Conservation (phyloP, 305 asterid species). For the Ajuga reptans region DNA sequence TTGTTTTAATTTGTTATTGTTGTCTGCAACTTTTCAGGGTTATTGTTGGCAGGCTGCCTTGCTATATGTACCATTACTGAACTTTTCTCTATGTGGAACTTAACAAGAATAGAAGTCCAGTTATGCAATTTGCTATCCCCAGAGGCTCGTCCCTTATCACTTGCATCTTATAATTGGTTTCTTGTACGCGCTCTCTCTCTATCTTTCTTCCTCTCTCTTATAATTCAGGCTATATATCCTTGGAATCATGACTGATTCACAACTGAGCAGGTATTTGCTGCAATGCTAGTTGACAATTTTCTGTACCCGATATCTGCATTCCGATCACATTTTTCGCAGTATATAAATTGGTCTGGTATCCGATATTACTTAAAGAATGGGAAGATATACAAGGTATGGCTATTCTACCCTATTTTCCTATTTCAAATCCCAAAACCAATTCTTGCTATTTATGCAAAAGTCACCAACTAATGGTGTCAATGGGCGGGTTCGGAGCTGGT, state of each 20-base stretch:
- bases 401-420: not conserved
- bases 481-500: no score
- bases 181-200: slow-evolving; percentile 44
- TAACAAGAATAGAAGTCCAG: slow-evolving; percentile 75
- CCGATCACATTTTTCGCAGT: slow-evolving; percentile 69
- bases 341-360: slow-evolving; percentile 80
- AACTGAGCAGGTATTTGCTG: slow-evolving; percentile 58
- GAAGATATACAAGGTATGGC: slow-evolving; percentile 54
- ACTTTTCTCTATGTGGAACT: slow-evolving; percentile 77
- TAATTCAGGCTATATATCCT: no score
- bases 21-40: slow-evolving; percentile 36
- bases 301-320: slow-evolving; percentile 63
- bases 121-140: slow-evolving; percentile 75
- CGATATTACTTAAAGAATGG: slow-evolving; percentile 68
- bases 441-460: no score
- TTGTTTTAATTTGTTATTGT: not conserved
- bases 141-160: slow-evolving; percentile 68
- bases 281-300: slow-evolving; percentile 71
- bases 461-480: no score
- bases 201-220: no score
- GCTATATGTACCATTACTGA: slow-evolving; percentile 51
- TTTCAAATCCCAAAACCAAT: not conserved
- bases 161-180: slow-evolving; percentile 70
- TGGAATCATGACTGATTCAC: slow-evolving; percentile 13
- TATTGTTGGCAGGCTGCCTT: slow-evolving; percentile 41